Evolutionary conservation across 495 filamentous ascomycete genomes (phyloP).

Genomic region (Tuber umbilicatum): DNA sequence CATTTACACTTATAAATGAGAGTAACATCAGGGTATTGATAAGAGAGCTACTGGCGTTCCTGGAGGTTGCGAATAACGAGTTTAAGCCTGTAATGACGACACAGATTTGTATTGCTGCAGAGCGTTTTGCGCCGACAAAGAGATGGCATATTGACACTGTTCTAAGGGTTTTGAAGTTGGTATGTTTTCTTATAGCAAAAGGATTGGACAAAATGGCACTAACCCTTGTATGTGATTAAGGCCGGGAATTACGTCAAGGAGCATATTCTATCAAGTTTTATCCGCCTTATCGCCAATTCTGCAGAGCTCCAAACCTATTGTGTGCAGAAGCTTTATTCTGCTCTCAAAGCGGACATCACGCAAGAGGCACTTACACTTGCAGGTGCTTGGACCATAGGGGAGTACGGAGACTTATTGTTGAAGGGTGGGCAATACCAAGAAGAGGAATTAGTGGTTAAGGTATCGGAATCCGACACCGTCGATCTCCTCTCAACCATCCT

Average conservation of each 20-base stretch:
- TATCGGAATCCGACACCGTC: slow-evolving; percentile 82
- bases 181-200: slow-evolving; percentile 26
- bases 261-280: slow-evolving; percentile 92
- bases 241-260: slow-evolving; percentile 97
- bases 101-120: slow-evolving; percentile 94
- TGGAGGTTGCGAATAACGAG: slow-evolving; percentile 95
- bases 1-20: slow-evolving; percentile 97
- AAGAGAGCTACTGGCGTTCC: slow-evolving; percentile 82
- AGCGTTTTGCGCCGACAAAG: slow-evolving; percentile 91
- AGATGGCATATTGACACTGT: slow-evolving; percentile 98
- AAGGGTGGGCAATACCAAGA: slow-evolving; percentile 89
- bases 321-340: slow-evolving; percentile 84
- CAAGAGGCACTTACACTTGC: slow-evolving; percentile 91
- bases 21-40: slow-evolving; percentile 89
- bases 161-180: slow-evolving; percentile 80
- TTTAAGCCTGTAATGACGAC: slow-evolving; percentile 97
- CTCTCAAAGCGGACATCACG: slow-evolving; percentile 89
- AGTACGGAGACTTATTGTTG: slow-evolving; percentile 86
- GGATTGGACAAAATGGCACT: not conserved
- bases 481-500: slow-evolving; percentile 87
- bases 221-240: slow-evolving; percentile 18
- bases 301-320: slow-evolving; percentile 93
- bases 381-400: slow-evolving; percentile 96
- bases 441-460: slow-evolving; percentile 81
- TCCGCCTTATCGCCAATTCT: slow-evolving; percentile 89